Evolutionary conservation across 192 early-diverging fungal genomes (phyloP).

Genomic region (Umbelopsis ramanniana): DNA sequence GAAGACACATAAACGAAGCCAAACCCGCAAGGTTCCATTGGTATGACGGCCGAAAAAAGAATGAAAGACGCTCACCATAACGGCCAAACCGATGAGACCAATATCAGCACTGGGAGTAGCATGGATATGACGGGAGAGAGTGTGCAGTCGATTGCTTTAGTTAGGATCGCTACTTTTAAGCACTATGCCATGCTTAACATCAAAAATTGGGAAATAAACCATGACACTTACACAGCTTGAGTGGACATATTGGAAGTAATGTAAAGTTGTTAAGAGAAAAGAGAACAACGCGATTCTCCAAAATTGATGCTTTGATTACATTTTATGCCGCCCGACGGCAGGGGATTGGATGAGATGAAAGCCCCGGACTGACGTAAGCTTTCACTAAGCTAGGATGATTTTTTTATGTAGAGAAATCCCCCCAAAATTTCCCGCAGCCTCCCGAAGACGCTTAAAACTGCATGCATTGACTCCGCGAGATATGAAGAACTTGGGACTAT

Average conservation of each 20-base stretch:
- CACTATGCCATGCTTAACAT: neutral
- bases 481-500: too few relatives aligned
- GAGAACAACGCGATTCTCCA: conserved; percentile 7
- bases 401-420: conserved; percentile 1
- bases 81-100: conserved; percentile 98
- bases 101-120: conserved; percentile 79
- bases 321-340: conserved; percentile 6
- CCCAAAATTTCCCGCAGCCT: conserved; percentile 23
- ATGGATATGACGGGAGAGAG: conserved; percentile 15
- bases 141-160: conserved; percentile 7
- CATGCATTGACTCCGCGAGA: neutral
- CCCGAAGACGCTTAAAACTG: neutral
- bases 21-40: too few relatives aligned
- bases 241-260: neutral
- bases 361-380: conserved; percentile 23
- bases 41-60: neutral
- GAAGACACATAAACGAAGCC: too few relatives aligned
- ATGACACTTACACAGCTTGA: conserved; percentile 13
- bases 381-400: conserved; percentile 16
- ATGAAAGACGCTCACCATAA: conserved; percentile 78
- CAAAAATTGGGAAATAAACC: neutral
- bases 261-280: conserved; percentile 13
- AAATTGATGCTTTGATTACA: conserved; percentile 21
- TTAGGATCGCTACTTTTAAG: conserved; percentile 9
- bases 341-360: conserved; percentile 22